These are phyloP conservation scores for Firmiana major DNA, from an alignment of 345 rosid species.

Conservation along the genomic window DNA sequence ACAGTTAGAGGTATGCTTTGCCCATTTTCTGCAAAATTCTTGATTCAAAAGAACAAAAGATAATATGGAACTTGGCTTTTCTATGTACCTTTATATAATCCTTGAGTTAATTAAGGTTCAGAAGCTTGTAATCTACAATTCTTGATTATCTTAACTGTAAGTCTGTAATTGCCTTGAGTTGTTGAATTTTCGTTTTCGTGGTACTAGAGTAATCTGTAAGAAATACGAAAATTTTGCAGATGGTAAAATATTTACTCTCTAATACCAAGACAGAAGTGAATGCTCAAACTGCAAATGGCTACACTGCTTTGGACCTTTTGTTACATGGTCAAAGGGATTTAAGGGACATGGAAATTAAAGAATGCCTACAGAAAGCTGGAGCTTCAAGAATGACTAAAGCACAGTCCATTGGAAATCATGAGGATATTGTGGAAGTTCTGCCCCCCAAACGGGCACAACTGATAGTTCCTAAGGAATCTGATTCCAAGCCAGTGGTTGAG, in stretches of 20 bases:
- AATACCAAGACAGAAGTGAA: slow-evolving; percentile 16
- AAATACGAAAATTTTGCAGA: slow-evolving; percentile 15
- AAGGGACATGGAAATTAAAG: slow-evolving; percentile 21
- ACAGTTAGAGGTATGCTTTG: slow-evolving; percentile 22
- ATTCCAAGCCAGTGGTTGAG: neutral
- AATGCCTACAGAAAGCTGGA: slow-evolving; percentile 4
- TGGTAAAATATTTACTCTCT: slow-evolving; percentile 16
- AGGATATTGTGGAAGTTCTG: neutral
- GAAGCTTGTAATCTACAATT: too few species aligned
- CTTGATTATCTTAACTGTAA: too few species aligned
- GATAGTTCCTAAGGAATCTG: neutral
- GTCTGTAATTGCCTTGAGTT: too few species aligned
- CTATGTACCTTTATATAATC: too few species aligned
- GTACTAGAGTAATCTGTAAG: too few species aligned
- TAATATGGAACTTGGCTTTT: too few species aligned
- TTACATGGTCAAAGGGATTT: slow-evolving; percentile 10
- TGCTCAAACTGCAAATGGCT: slow-evolving; percentile 19
- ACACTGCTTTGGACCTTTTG: slow-evolving; percentile 15
- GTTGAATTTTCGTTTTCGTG: too few species aligned
- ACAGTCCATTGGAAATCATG: neutral
- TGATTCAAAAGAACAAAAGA: too few species aligned
- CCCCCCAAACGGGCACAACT: neutral
- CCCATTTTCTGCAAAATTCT: neutral
- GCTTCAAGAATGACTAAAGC: neutral
- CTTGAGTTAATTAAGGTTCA: too few species aligned